phyloP scores from a whole-genome alignment of 108 stramenopile species.

The Epithemia pelagica region DNA sequence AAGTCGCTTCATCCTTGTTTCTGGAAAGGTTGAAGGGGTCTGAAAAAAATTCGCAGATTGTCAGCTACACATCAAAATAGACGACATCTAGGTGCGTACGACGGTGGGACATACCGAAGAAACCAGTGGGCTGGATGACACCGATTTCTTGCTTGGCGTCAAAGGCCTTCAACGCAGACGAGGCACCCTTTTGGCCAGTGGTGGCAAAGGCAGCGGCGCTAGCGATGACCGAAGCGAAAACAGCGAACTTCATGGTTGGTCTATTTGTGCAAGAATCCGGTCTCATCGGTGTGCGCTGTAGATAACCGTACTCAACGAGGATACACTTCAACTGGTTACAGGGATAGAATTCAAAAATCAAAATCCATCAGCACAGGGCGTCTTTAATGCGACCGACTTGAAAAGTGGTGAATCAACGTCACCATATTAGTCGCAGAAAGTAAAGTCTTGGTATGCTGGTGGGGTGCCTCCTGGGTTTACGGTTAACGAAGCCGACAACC shows the following conservation, averaged over 20 bases:
- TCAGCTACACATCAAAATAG: no score
- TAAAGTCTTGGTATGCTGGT: no score
- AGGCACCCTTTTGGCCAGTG: conserved; percentile 17
- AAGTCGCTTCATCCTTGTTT: conserved; percentile 8
- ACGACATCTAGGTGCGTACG: no score
- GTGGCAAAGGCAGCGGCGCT: conserved; percentile 52
- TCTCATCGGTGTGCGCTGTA: not conserved
- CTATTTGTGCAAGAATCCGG: not conserved
- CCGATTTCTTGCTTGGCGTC: conserved; percentile 7
- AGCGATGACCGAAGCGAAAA: conserved; percentile 39
- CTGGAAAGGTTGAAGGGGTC: conserved; percentile 8
- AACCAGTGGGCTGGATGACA: conserved; percentile 16
- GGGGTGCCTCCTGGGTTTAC: no score
- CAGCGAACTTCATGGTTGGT: conserved; percentile 48
- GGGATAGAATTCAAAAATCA: not conserved
- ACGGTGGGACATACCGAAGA: conserved; percentile 11
- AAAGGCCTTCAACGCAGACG: conserved; percentile 4
- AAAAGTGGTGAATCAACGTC: no score
- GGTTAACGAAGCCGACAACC: no score
- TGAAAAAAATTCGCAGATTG: not conserved
- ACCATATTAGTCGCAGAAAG: no score
- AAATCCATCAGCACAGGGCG: no score
- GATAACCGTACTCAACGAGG: not conserved
- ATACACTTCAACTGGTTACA: not conserved
- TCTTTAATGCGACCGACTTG: no score